A percentile compares a stretch with the other conserved stretches of the same genome.
phyloP scores from a whole-genome alignment of 2,329 filamentous ascomycete species.

The Thermothelomyces thermophilus region DNA sequence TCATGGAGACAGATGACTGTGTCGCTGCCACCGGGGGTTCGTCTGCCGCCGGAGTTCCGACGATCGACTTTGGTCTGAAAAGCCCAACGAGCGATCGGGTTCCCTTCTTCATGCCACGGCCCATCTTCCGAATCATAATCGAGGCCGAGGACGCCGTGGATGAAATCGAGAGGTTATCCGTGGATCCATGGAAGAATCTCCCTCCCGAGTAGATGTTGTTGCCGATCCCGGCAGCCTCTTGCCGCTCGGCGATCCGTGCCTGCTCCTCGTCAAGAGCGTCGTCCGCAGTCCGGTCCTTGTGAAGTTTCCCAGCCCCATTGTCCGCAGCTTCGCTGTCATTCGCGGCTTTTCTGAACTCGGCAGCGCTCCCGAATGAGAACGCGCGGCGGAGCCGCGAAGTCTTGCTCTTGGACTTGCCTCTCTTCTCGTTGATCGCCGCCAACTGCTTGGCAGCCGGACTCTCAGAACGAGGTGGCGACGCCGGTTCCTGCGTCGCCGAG shows the following conservation, averaged over 20 bases:
- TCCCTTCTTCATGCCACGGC: constrained; percentile 94
- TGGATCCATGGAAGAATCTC: constrained; percentile 81
- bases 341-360: constrained; percentile 74
- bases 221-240: constrained; percentile 87
- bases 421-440: constrained; percentile 79
- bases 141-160: constrained; percentile 86
- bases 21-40: constrained; percentile 55
- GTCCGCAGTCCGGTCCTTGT: constrained; percentile 55
- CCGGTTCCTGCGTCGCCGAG: constrained; percentile 25
- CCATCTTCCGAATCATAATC: constrained; percentile 97
- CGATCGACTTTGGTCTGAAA: constrained; percentile 88
- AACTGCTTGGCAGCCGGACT: constrained; percentile 80
- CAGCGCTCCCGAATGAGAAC: constrained; percentile 93
- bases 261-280: constrained; percentile 81
- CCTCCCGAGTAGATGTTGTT: constrained; percentile 89
- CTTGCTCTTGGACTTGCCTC: constrained; percentile 72
- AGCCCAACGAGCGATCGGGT: constrained; percentile 85
- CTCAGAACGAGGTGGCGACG: constrained; percentile 33
- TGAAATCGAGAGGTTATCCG: constrained; percentile 87
- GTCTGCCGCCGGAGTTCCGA: constrained; percentile 70
- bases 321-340: constrained; percentile 44
- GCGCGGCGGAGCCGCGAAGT: constrained; percentile 79
- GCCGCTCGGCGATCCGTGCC: constrained; percentile 80
- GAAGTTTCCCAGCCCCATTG: constrained; percentile 48
- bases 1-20: constrained; percentile 84